A percentile compares a stretch with the other conserved stretches of the same genome.
phyloP scores from a whole-genome alignment of 225 moss, liverwort and hornwort species.

The Neckera pumila region DNA sequence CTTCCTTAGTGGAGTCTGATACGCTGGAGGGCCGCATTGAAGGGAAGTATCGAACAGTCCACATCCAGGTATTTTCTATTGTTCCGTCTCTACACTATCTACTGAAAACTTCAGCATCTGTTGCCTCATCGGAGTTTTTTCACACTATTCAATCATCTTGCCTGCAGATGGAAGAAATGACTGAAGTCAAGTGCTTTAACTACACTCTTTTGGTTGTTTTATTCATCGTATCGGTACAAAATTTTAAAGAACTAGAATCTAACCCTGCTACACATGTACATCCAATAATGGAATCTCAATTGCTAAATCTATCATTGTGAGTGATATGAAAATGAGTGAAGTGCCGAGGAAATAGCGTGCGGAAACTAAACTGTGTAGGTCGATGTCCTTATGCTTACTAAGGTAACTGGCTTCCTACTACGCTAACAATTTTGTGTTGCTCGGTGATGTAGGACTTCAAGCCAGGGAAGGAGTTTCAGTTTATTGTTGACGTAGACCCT shows the following conservation, averaged over 20 bases:
- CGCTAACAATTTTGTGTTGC: background rate
- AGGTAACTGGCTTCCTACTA: background rate
- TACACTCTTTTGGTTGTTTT: background rate
- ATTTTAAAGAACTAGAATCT: background rate
- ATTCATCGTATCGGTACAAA: background rate
- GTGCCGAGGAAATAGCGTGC: background rate
- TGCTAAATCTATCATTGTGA: background rate
- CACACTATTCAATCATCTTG: background rate
- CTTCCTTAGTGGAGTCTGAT: slow-evolving; percentile 58
- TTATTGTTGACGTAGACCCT: slow-evolving; percentile 75
- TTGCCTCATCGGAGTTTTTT: background rate
- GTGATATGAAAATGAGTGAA: background rate
- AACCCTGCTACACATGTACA: background rate
- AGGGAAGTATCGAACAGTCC: slow-evolving; percentile 61
- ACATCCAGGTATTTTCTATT: slow-evolving; percentile 37
- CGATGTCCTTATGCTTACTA: background rate
- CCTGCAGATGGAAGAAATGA: background rate
- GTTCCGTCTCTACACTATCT: background rate
- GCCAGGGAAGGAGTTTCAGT: slow-evolving; percentile 52
- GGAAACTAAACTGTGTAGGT: background rate
- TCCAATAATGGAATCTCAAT: background rate
- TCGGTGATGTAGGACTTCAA: slow-evolving; percentile 48
- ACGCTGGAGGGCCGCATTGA: slow-evolving; percentile 64
- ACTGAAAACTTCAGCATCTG: background rate
- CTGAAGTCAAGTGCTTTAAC: background rate